Evolutionary conservation across 768 basidiomycete species (phyloP).

Genomic region (Lentinula edodes): DNA sequence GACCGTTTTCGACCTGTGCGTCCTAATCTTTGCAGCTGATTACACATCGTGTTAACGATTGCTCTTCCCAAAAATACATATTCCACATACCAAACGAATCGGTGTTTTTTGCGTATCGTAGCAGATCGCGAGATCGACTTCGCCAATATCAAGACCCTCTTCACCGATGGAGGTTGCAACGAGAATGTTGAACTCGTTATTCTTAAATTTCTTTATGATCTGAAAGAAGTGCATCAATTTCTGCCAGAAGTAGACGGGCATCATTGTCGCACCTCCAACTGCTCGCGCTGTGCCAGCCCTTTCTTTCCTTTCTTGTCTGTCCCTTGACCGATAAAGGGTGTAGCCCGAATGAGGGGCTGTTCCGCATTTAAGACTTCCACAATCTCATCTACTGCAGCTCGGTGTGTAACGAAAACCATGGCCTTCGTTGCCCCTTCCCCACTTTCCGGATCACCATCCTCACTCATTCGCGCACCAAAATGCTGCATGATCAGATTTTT

Average conservation of each 20-base stretch:
- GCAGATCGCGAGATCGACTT: conserved; percentile 92
- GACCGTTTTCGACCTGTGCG: conserved; percentile 90
- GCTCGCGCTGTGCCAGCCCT: conserved; percentile 88
- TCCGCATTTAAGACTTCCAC: conserved; percentile 74
- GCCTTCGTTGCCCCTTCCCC: conserved; percentile 50
- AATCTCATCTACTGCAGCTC: conserved; percentile 89
- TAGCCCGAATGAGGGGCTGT: conserved; percentile 72
- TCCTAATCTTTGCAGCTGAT: conserved; percentile 90
- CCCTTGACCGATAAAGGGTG: conserved; percentile 88
- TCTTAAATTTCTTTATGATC: conserved; percentile 86
- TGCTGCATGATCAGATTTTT: conserved; percentile 72
- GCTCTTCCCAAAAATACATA: neutral
- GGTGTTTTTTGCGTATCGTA: conserved; percentile 97
- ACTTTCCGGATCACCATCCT: conserved; percentile 29
- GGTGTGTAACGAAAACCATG: conserved; percentile 93
- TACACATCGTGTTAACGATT: neutral
- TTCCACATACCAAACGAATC: conserved; percentile 79
- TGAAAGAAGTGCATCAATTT: conserved; percentile 24
- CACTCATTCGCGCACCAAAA: conserved; percentile 54
- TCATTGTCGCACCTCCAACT: conserved; percentile 62
- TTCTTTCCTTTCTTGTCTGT: conserved; percentile 80
- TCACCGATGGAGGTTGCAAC: conserved; percentile 97
- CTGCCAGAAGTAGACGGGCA: neutral
- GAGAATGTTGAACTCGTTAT: conserved; percentile 82
- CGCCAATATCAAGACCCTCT: conserved; percentile 97